Evolutionary conservation across 2,329 filamentous ascomycete species (phyloP), one percentile per base, ranked within the genome.

Genomic region (Colletotrichum noveboracense): DNA sequence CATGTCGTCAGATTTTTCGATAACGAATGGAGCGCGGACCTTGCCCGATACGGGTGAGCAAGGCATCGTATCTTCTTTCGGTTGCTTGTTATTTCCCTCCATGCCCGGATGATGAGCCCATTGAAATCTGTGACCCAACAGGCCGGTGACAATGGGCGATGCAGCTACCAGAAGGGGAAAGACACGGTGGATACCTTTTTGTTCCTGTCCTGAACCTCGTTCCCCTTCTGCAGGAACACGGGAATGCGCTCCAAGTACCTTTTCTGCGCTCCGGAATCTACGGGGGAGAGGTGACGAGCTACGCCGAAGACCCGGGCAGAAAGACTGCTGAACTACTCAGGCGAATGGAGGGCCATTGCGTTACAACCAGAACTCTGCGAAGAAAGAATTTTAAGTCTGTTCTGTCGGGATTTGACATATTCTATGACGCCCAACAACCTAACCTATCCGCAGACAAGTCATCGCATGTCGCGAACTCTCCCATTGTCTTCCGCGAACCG

Each of bases 391-490:
- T 18, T 6, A 12, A 8, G 52, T 28, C 52, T 55, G 66, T 61
- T 48, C 43, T 74, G 21, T 75, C 69, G 62, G 73, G 55, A 67
- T 67, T 58, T 75, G 69, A 68, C 70, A 65, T 75, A 52, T 64
- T 55, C 72, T 52, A 66, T 34, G 55, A 61, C 43, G 43, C 43
- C 43, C 1, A 21, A 0, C n/a, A n/a, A 48, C n/a, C 43, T 48
- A 48, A 21, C 43, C 43, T 48, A 21, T 7, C 43, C 10, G 43
- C 43, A 64, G 70, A 73, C 73, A 75, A 75, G 75, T 77, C 75
- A 77, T 73, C 75, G 73, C 60, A 76, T 76, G 55, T 66, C 69
- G 61, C 66, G 64, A 76, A 72, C 75, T 72, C 58, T 75, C 58
- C 62, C 60, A 69, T 66, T 72, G 73, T 76, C 65, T 72, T 67